Conservation (phyloP, 345 rosid species). For the Arabidopsis arenosa region DNA sequence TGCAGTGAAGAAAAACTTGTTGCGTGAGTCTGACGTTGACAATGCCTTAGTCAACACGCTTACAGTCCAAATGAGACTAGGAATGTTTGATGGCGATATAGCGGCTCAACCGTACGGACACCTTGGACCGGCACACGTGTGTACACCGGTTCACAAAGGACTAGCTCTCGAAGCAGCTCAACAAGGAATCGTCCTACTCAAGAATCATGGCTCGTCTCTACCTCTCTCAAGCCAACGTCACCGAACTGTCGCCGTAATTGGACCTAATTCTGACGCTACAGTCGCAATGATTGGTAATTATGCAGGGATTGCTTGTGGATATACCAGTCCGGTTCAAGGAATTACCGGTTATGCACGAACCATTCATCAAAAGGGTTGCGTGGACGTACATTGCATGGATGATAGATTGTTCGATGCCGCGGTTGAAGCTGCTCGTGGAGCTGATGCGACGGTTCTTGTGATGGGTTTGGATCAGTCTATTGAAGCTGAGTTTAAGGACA, state of each 20-base stretch:
- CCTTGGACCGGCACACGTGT: constrained; percentile 74
- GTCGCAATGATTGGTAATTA: constrained; percentile 93
- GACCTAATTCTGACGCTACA: constrained; percentile 81
- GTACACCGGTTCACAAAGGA: constrained; percentile 73
- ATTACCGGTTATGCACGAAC: constrained; percentile 58
- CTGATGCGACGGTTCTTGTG: constrained; percentile 75
- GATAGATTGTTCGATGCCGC: constrained; percentile 60
- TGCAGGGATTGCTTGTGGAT: constrained; percentile 89
- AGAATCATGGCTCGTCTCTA: constrained; percentile 64
- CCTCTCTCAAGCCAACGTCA: constrained; percentile 64
- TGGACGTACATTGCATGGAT: constrained; percentile 60
- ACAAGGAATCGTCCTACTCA: constrained; percentile 88
- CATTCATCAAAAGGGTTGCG: constrained; percentile 68
- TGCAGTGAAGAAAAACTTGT: constrained; percentile 55
- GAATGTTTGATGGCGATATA: constrained; percentile 83
- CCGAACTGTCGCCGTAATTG: constrained; percentile 73
- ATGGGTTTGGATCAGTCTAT: constrained; percentile 93
- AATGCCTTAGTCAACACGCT: constrained; percentile 68
- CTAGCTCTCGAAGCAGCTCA: constrained; percentile 91
- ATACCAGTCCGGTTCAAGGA: constrained; percentile 74
- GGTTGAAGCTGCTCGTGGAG: constrained; percentile 53
- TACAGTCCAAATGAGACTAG: constrained; percentile 88
- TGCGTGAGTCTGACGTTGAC: constrained; percentile 64
- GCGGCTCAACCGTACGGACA: constrained; percentile 59
- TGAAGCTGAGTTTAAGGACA: constrained; percentile 80